These are phyloP conservation scores for Neoboletus subvelutipes DNA, from an alignment of 768 basidiomycete genomes.

Conservation along the genomic window DNA sequence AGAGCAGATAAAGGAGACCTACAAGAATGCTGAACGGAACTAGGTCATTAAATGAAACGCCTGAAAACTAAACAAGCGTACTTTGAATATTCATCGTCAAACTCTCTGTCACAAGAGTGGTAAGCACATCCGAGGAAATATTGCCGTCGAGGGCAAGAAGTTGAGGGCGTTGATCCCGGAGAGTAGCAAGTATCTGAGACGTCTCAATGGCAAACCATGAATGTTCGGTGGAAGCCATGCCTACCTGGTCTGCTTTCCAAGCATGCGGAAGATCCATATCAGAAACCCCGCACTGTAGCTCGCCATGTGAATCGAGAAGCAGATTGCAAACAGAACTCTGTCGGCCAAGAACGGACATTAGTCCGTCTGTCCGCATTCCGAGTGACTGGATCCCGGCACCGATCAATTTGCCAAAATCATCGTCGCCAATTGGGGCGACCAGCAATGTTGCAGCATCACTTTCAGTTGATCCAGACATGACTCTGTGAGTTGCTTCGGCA, in stretches of 20 bases:
- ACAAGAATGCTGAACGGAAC: conserved; percentile 68
- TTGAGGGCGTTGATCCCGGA: conserved; percentile 49
- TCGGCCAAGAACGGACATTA: conserved; percentile 42
- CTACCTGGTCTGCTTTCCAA: conserved; percentile 47
- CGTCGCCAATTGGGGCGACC: conserved; percentile 73
- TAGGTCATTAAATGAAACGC: conserved; percentile 2
- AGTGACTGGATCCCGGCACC: conserved; percentile 50
- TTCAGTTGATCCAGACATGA: conserved; percentile 39
- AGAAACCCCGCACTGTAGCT: conserved; percentile 82
- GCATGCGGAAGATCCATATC: conserved; percentile 77
- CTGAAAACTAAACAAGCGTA: conserved; percentile 34
- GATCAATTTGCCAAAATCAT: conserved; percentile 73
- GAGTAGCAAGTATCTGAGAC: conserved; percentile 49
- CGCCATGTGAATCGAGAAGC: conserved; percentile 69
- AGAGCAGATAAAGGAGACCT: conserved; percentile 26
- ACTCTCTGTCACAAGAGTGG: conserved; percentile 52
- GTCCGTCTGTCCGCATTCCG: conserved; percentile 84
- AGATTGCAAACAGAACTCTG: conserved; percentile 86
- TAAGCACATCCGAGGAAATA: conserved; percentile 53
- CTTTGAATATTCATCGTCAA: conserved; percentile 47
- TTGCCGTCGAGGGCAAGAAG: conserved; percentile 81
- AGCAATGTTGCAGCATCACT: conserved; percentile 48
- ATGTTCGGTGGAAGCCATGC: background rate
- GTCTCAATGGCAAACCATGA: background rate
- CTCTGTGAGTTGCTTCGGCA: conserved; percentile 82